Percentiles rank a stretch among this genome's conserved stretches.
Conservation (phyloP, 2,329 filamentous ascomycete genomes). For the Ceratocystis diversiconidia region DNA sequence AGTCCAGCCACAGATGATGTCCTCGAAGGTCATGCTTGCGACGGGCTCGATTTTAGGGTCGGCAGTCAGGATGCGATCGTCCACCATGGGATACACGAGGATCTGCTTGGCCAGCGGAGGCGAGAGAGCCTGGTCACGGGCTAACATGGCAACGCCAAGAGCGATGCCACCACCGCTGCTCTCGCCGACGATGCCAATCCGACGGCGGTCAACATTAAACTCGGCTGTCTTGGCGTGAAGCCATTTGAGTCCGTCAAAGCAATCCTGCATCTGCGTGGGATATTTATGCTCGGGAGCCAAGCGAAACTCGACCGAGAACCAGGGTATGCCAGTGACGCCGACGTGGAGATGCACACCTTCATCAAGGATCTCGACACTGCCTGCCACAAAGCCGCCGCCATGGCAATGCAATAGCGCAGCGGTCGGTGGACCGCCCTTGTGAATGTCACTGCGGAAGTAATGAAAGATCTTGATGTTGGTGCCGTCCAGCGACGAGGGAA, state of each 20-base stretch:
- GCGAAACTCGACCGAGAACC: slow-evolving; percentile 30
- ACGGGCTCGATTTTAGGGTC: slow-evolving; percentile 12
- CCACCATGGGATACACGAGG: slow-evolving; percentile 26
- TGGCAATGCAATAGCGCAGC: slow-evolving; percentile 29
- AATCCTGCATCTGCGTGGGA: slow-evolving; percentile 27
- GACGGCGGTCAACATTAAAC: slow-evolving; percentile 20
- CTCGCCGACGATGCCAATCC: slow-evolving; percentile 21
- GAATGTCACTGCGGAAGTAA: slow-evolving; percentile 2
- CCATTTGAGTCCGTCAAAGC: slow-evolving; percentile 24
- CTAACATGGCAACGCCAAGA: slow-evolving; percentile 28
- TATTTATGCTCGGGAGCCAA: slow-evolving; percentile 30
- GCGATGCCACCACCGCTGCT: slow-evolving; percentile 20
- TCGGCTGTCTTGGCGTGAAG: slow-evolving; percentile 21
- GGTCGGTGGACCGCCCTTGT: slow-evolving; percentile 4
- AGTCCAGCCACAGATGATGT: slow-evolving; percentile 21
- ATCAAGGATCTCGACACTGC: slow-evolving; percentile 26
- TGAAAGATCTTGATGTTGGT: slow-evolving; percentile 10
- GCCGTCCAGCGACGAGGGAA: slow-evolving; percentile 6
- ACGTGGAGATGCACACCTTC: slow-evolving; percentile 25
- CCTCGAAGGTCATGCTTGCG: slow-evolving; percentile 19
- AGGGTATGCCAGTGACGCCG: slow-evolving; percentile 27
- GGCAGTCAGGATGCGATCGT: slow-evolving; percentile 22
- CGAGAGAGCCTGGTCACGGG: slow-evolving; percentile 21
- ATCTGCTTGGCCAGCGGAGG: slow-evolving; percentile 24
- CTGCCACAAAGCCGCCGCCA: slow-evolving; percentile 29